These are phyloP conservation scores for Leptographium galeiforme DNA, from an alignment of 2,329 filamentous ascomycete species.

Conservation along the genomic window DNA sequence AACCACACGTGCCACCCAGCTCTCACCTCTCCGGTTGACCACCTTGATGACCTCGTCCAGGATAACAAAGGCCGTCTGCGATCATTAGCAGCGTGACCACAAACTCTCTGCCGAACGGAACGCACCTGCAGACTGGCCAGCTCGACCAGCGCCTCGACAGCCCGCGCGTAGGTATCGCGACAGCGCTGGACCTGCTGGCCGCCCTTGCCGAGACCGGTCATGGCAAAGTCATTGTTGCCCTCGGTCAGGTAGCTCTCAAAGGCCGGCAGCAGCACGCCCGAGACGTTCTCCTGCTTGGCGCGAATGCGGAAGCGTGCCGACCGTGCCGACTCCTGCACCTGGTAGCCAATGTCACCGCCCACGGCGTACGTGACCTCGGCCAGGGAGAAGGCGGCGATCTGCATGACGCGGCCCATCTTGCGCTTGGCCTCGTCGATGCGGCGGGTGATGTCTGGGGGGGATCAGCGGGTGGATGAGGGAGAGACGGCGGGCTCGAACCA, in stretches of 20 bases:
- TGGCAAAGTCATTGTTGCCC: slow-evolving; percentile 85
- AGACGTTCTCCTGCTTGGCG: slow-evolving; percentile 97
- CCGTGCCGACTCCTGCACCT: slow-evolving; percentile 92
- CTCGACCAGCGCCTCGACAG: slow-evolving; percentile 91
- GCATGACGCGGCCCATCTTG: slow-evolving; percentile 99
- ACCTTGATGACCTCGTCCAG: slow-evolving; percentile 98
- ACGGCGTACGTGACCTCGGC: slow-evolving; percentile 97
- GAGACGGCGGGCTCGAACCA: slow-evolving; percentile 14
- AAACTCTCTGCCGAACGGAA: no score
- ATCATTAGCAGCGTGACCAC: no score
- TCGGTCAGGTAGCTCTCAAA: slow-evolving; percentile 88
- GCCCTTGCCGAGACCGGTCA: slow-evolving; percentile 92
- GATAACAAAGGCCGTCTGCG: slow-evolving; percentile 85
- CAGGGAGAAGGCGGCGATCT: slow-evolving; percentile 93
- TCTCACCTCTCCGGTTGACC: slow-evolving; percentile 78
- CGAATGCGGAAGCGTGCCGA: slow-evolving; percentile 84
- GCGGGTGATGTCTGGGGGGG: slow-evolving; percentile 66
- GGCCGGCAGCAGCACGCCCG: slow-evolving; percentile 81
- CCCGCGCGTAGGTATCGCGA: slow-evolving; percentile 87
- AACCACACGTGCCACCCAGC: no score
- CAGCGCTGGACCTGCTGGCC: slow-evolving; percentile 94
- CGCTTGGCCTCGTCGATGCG: slow-evolving; percentile 98
- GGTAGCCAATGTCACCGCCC: slow-evolving; percentile 88
- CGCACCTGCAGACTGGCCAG: slow-evolving; percentile 73
- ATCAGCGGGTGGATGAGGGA: neutral